Evolutionary conservation across 2,329 filamentous ascomycete genomes (phyloP).

Genomic region (Magnaporthales sp.): DNA sequence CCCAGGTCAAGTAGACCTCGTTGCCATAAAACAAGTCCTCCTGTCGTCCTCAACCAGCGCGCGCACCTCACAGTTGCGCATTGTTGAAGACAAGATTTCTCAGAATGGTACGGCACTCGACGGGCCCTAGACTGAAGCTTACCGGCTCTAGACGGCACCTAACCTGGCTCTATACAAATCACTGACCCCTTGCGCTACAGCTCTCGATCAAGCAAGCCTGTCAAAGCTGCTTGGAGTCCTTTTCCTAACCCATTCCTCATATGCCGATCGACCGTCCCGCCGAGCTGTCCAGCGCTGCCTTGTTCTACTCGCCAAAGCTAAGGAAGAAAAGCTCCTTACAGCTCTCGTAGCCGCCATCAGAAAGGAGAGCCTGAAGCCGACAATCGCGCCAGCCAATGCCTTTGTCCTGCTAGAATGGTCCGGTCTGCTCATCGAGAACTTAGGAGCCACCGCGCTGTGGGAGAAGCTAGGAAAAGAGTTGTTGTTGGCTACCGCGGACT

Average conservation of each 20-base stretch:
- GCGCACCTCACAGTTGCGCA: slow-evolving; percentile 45
- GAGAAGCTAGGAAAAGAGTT: slow-evolving; percentile 56
- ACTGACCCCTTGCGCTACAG: slow-evolving; percentile 18
- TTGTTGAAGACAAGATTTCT: slow-evolving; percentile 46
- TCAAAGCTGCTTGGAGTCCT: slow-evolving; percentile 59
- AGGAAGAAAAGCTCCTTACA: slow-evolving; percentile 49
- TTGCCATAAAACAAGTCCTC: slow-evolving; percentile 39
- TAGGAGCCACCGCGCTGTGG: slow-evolving; percentile 55
- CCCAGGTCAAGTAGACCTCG: slow-evolving; percentile 38
- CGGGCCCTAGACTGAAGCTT: neutral
- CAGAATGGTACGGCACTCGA: slow-evolving; percentile 37
- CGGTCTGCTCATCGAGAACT: slow-evolving; percentile 65
- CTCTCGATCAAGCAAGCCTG: slow-evolving; percentile 38
- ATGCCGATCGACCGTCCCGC: slow-evolving; percentile 77
- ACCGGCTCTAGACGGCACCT: neutral
- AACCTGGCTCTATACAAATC: neutral
- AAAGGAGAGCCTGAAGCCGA: slow-evolving; percentile 65
- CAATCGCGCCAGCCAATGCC: slow-evolving; percentile 69
- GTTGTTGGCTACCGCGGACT: slow-evolving; percentile 59
- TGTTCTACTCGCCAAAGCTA: slow-evolving; percentile 47
- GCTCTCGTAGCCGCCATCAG: slow-evolving; percentile 60
- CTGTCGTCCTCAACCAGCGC: slow-evolving; percentile 52
- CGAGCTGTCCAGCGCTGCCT: slow-evolving; percentile 78
- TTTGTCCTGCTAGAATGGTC: slow-evolving; percentile 92
- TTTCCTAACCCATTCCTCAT: slow-evolving; percentile 81